Conservation (phyloP, 495 filamentous ascomycete species). For the Aspergillus biplanus region DNA sequence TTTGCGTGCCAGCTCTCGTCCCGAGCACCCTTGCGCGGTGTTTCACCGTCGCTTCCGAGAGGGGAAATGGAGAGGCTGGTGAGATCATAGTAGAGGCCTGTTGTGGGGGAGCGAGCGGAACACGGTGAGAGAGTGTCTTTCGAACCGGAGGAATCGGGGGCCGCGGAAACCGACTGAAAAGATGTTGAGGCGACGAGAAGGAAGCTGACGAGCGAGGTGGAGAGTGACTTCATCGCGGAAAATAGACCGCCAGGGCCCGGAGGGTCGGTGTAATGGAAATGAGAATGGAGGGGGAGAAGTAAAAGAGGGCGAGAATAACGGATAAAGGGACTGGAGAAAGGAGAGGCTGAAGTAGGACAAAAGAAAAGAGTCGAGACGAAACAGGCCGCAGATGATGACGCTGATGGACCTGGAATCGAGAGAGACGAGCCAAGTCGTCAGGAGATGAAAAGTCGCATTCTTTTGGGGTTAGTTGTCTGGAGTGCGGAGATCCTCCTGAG, state of each 20-base stretch:
- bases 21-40: slow-evolving; percentile 60
- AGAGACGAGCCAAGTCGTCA: neutral
- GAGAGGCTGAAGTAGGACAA: neutral
- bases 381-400: neutral
- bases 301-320: slow-evolving; percentile 11
- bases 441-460: slow-evolving; percentile 26
- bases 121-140: slow-evolving; percentile 58
- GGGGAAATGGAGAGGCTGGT: slow-evolving; percentile 68
- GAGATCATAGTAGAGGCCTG: slow-evolving; percentile 88
- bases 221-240: slow-evolving; percentile 29
- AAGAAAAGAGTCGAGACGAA: neutral
- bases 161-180: slow-evolving; percentile 24
- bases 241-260: neutral
- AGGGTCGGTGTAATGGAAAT: slow-evolving; percentile 23
- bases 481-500: slow-evolving; percentile 15
- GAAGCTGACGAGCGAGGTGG: slow-evolving; percentile 21
- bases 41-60: slow-evolving; percentile 52
- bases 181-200: slow-evolving; percentile 26
- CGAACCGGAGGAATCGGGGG: slow-evolving; percentile 32
- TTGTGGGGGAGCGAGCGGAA: slow-evolving; percentile 73
- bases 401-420: neutral
- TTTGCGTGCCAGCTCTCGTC: slow-evolving; percentile 78
- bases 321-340: neutral
- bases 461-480: neutral
- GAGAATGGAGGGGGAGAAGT: slow-evolving; percentile 22